A percentile compares a stretch with the other conserved stretches of the same genome.
These are phyloP conservation scores for Syzygium jambos DNA, from an alignment of 345 rosid species.

Conservation along the genomic window DNA sequence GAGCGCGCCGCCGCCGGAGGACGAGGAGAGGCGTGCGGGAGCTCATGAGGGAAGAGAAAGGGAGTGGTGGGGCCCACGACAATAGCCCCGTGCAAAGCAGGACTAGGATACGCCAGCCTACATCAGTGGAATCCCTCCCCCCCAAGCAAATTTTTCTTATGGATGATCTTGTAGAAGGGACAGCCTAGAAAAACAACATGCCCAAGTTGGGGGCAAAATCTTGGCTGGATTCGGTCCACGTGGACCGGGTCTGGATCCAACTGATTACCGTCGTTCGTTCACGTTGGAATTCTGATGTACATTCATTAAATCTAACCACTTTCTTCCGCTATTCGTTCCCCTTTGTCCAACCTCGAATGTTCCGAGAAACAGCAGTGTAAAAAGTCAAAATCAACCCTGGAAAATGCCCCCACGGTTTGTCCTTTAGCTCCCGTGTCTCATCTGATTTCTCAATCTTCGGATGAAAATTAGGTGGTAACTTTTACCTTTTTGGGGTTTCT, in stretches of 20 bases:
- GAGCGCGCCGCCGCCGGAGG: neutral
- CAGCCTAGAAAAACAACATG: neutral
- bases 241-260: neutral
- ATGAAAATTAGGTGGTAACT: neutral
- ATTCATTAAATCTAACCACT: neutral
- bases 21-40: neutral
- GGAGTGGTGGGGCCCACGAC: neutral
- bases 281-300: neutral
- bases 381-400: neutral
- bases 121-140: neutral
- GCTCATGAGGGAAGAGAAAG: neutral
- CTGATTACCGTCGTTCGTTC: neutral
- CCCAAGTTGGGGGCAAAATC: neutral
- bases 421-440: neutral
- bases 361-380: neutral
- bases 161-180: neutral
- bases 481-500: neutral
- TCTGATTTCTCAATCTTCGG: neutral
- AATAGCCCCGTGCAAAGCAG: neutral
- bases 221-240: neutral
- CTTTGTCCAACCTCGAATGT: neutral
- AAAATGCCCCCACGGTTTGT: neutral
- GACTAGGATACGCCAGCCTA: conserved; percentile 18
- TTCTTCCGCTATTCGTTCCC: neutral
- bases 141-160: neutral